A percentile compares a stretch with the other conserved stretches of the same genome.
Evolutionary conservation across 768 basidiomycete genomes (phyloP).

Genomic region (Leccinum ochraceum): DNA sequence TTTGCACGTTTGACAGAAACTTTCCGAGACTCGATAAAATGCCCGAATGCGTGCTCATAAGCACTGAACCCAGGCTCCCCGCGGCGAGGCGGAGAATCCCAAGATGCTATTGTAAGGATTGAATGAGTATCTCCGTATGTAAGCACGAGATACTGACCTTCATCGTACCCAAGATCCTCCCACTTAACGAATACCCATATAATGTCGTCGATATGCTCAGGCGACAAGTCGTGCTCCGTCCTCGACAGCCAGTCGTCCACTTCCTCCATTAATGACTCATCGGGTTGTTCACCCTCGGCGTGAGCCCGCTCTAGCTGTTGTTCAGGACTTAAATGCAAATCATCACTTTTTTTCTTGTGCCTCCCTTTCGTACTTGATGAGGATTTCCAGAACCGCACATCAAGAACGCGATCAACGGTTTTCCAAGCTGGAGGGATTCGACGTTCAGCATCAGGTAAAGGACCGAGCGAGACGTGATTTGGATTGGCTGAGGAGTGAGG

Average conservation of each 20-base stretch:
- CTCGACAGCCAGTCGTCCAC: conserved; percentile 52
- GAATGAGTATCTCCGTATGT: not conserved
- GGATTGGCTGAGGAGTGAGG: conserved; percentile 33
- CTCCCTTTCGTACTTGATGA: conserved; percentile 13
- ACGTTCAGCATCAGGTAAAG: conserved; percentile 69
- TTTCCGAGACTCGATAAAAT: conserved; percentile 60
- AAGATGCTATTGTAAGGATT: conserved; percentile 59
- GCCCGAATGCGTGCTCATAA: conserved; percentile 66
- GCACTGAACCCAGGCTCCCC: conserved; percentile 58
- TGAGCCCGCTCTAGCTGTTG: conserved; percentile 42
- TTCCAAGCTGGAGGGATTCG: conserved; percentile 82
- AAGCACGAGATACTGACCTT: conserved; percentile 52
- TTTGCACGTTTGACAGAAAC: conserved; percentile 56
- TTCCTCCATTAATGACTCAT: conserved; percentile 51
- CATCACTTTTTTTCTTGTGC: conserved; percentile 30
- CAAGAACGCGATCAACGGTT: conserved; percentile 89
- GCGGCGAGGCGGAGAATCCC: conserved; percentile 82
- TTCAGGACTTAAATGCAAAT: conserved; percentile 16
- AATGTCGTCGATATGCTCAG: conserved; percentile 58
- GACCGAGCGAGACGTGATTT: conserved; percentile 29
- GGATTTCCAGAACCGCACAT: conserved; percentile 68
- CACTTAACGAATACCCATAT: conserved; percentile 91
- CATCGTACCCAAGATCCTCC: conserved; percentile 90
- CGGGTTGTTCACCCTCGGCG: conserved; percentile 65
- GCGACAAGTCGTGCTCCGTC: conserved; percentile 44